Evolutionary conservation across 495 filamentous ascomycete genomes (phyloP), one percentile per base, ranked within the genome.

Genomic region (Entonaema liquescens): DNA sequence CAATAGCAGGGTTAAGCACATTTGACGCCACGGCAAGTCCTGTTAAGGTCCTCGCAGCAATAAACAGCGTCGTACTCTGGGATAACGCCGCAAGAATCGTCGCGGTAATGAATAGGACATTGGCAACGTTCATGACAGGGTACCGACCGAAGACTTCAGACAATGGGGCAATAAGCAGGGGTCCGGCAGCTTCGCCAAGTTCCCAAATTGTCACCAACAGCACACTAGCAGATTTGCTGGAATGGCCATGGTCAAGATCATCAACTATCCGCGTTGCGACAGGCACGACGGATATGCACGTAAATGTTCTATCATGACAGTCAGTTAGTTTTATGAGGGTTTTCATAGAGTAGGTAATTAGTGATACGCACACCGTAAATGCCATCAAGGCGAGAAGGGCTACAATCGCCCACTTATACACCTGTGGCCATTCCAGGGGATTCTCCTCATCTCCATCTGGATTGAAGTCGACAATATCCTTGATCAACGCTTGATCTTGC

Each of bases 141-240:
- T 83, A 83, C 1, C 88, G 84, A 8, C 87, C 88, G 65, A 82
- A 82, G 4, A 88, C 71, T 64, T 89, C 87, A 5, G 83, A 86
- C 1, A 89, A 76, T 0, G 87, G 87, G 8, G 87, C 88, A 74
- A 89, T 88, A 13, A 89, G 74, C 1, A 90, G 68, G 0, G 88
- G 88, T 2, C 87, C 87, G 3, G 82, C 83, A 26, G 86, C 87
- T 63, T 85, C 83, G 60, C 84, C 84, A 2, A 86, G 79, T 59
- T 85, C 84, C 84, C 84, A 86, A 75, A 89, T 86, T 11, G 86
- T 88, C 19, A 89, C 86, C 40, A 89, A 81, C 19, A 88, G 76
- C 35, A 86, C 81, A 68, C 78, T 81, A 38, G 83, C 78, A 0
- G 82, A 82, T 50, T 81, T 83, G 70, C 76, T 74, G 5, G 79